Base-by-base conservation (phyloP, 176 grass and related monocot genomes). In the Cymbopogon citratus region DNA sequence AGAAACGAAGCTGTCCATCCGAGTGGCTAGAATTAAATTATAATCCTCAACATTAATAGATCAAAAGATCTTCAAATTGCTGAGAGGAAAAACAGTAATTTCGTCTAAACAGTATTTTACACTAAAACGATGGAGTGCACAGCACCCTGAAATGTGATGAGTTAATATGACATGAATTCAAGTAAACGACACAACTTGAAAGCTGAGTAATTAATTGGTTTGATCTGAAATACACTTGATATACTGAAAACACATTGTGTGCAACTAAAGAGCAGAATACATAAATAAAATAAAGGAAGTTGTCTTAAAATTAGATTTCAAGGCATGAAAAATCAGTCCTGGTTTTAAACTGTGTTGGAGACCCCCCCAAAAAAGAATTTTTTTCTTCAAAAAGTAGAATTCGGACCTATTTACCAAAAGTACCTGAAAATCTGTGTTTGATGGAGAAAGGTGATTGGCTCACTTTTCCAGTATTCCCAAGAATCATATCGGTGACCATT, bases 401-500 rank as follows among this genome's bases (percentile, higher is more conserved):
- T 66, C 9, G 5, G 41, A 2, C 43, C 10, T 43, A 33, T 73
- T 89, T 21, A 71, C 23, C 52, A 34, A 15, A 73, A 69, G 85
- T 81, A 88, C 90, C 83, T 90, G 80, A 86, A 91, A 98, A 98
- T 78, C 95, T 90, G 29, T 81, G 76, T 51, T 84, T 60, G 51
- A 92, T 90, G 69, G 92, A 89, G 88, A 89, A 94, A 74, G 95
- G 92, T 14, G 33, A 85, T 57, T 24, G 63, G 77, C 94, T 84
- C 74, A 98, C 90, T 84, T 87, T 89, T 76, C 65, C 80, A 79
- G 78, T 35, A 71, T 91, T 91, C 54, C 81, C 90, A 67, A 93
- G 25, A 82, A 98, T 94, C 95, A 98, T 98, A 72, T 98, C 67
- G 5, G 84, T 69, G 31, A 93, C 90, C 95, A 98, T 98, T 91